These are phyloP conservation scores for Boletus sensibilis DNA, from an alignment of 768 basidiomycete species.

Conservation along the genomic window DNA sequence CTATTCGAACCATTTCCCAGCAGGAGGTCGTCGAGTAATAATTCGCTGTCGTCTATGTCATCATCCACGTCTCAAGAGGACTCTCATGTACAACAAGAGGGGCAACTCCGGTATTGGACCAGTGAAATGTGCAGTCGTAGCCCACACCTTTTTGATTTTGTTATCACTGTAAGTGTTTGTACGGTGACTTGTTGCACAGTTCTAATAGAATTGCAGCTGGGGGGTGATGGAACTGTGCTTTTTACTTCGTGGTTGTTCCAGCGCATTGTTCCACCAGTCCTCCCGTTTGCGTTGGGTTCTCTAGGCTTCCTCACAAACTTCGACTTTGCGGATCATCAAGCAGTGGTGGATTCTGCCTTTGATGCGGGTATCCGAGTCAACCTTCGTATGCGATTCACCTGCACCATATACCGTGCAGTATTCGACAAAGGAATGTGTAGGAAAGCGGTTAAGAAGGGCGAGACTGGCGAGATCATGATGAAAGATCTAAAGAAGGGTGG, in stretches of 20 bases:
- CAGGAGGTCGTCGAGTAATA: slow-evolving; percentile 68
- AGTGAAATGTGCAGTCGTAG: slow-evolving; percentile 90
- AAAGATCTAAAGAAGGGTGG: slow-evolving; percentile 85
- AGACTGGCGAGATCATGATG: slow-evolving; percentile 97
- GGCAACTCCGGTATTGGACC: slow-evolving; percentile 97
- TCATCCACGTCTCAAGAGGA: slow-evolving; percentile 43
- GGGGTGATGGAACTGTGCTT: slow-evolving; percentile 96
- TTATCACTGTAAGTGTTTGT: slow-evolving; percentile 75
- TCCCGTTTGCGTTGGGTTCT: slow-evolving; percentile 95
- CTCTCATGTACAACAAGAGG: slow-evolving; percentile 54
- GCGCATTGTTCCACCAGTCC: slow-evolving; percentile 95
- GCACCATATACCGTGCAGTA: slow-evolving; percentile 94
- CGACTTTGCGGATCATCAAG: slow-evolving; percentile 82
- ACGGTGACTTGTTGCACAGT: not conserved
- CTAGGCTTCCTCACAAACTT: slow-evolving; percentile 98
- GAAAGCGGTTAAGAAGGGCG: slow-evolving; percentile 88
- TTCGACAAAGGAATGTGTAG: slow-evolving; percentile 64
- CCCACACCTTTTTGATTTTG: slow-evolving; percentile 95
- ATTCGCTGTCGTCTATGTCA: slow-evolving; percentile 57
- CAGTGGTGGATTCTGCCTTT: slow-evolving; percentile 83
- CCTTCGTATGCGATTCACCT: slow-evolving; percentile 98
- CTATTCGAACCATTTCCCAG: slow-evolving; percentile 79
- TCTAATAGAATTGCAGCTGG: slow-evolving; percentile 58
- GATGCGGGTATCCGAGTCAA: slow-evolving; percentile 96
- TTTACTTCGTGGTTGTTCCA: slow-evolving; percentile 99